Evolutionary conservation across 148 eudicot genomes (phyloP).

Genomic region (Chenopodium album): DNA sequence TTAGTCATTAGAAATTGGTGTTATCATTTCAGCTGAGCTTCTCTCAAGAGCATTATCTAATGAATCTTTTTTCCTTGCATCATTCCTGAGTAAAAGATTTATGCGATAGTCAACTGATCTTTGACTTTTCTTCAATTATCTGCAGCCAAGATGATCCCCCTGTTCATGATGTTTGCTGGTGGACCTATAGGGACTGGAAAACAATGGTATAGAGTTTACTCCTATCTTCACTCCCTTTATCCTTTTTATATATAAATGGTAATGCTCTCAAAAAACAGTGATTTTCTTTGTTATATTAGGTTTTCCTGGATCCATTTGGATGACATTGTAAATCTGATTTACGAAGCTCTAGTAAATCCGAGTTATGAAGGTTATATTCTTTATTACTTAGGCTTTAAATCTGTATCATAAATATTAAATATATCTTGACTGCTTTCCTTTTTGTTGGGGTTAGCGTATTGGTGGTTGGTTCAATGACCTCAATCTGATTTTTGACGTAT

Average conservation of each 20-base stretch:
- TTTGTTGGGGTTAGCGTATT: no score
- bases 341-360: conserved; percentile 81
- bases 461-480: no score
- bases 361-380: conserved; percentile 62
- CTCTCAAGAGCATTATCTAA: background rate
- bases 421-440: no score
- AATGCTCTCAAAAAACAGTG: background rate
- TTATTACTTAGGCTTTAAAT: background rate
- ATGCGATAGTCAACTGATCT: background rate
- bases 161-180: conserved; percentile 99
- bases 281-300: conserved; percentile 40
- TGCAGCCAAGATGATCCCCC: conserved; percentile 98
- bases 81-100: background rate
- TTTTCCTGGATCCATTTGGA: conserved; percentile 99
- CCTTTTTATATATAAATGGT: background rate
- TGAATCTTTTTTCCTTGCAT: background rate
- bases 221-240: background rate
- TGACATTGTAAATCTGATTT: conserved; percentile 83
- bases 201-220: conserved; percentile 67
- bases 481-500: background rate
- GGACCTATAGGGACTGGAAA: conserved; percentile 97
- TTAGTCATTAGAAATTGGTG: background rate
- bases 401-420: background rate
- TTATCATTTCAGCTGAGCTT: background rate
- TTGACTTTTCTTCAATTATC: conserved; percentile 12